A percentile compares a stretch with the other conserved stretches of the same genome.
These are phyloP conservation scores for Tremellales sp. DNA, from an alignment of 1,284 basidiomycete genomes.

Conservation along the genomic window DNA sequence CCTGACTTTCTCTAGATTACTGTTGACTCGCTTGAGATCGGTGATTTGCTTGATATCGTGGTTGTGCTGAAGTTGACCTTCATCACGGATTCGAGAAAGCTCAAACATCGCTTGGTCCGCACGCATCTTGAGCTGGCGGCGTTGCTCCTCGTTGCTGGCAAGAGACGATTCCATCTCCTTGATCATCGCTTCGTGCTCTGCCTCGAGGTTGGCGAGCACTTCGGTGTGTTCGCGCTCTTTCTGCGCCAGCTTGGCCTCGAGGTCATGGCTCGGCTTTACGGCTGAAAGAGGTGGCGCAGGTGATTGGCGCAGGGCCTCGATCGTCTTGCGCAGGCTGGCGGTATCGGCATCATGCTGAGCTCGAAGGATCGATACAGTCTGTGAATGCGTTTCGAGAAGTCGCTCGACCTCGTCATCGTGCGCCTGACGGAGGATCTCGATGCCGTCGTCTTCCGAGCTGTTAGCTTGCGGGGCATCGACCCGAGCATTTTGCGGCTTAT, in stretches of 20 bases:
- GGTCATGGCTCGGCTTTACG: background rate
- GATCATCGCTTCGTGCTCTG: constrained; percentile 27
- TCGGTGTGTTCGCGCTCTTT: background rate
- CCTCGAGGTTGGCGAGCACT: constrained; percentile 17
- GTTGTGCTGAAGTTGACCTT: constrained; percentile 32
- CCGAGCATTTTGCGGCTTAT: constrained; percentile 19
- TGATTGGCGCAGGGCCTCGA: background rate
- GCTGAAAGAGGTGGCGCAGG: no score
- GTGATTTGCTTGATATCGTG: constrained; percentile 25
- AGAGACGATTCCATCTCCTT: constrained; percentile 40
- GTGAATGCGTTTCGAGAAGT: background rate
- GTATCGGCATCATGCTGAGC: background rate
- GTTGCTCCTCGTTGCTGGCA: constrained; percentile 34
- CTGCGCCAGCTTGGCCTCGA: background rate
- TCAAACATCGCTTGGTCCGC: constrained; percentile 43
- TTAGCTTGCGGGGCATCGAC: constrained; percentile 11
- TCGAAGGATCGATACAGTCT: background rate
- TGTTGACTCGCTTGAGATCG: constrained; percentile 21
- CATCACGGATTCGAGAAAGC: constrained; percentile 37
- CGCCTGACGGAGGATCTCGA: background rate
- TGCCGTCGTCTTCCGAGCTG: background rate
- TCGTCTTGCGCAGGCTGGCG: background rate
- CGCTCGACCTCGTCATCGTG: background rate
- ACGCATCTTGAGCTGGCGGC: constrained; percentile 43
- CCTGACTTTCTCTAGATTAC: constrained; percentile 19